Base-by-base conservation (phyloP, 305 asterid species). In the Plantago coronopus region DNA sequence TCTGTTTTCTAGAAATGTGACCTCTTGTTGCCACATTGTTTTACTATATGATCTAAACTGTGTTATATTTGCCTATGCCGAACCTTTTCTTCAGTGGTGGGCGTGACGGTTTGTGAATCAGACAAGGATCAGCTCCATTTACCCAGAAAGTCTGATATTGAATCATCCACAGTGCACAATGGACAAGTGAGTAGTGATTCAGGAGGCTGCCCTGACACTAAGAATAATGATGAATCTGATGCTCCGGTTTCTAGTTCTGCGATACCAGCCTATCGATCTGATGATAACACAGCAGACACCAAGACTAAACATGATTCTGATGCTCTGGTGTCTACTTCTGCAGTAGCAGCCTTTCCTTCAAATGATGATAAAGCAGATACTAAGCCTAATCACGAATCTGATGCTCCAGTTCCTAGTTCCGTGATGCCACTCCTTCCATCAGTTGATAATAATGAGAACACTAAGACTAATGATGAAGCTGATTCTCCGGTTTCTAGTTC, bases 1-100 rank as follows among this genome's bases (percentile, higher is more conserved):
- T n/a, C 17, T 38, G 13, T 50, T 40, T 25, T 44, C 31, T 10
- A 45, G 31, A 50, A 38, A 54, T 38, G 43, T 34, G 43, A 11
- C 43, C 15, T 38, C 2, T 11, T 38, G 15, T 3, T 34, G 13
- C 17, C 25, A 0, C 13, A 12, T 53, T 53, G n/a, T 53, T 7
- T 54, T 25, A 16, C 15, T 53, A 16, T 15, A 16, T 18, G 34
- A 21, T 50, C 42, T 47, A 17, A 20, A 47, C 53, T 17, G 3
- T 27, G 59, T 19, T 54, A 23, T 22, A 1, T 18, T 53, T 53
- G 19, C 27, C 31, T 53, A 23, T 27, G 43, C 10, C 16, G 20
- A 18, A 53, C 43, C 54, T 54, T 23, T 27, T 12, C 59, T 51
- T 54, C 59, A 54, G 59, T 54, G 59, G 37, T 23, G 57, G 57